Evolutionary conservation across 352 stramenopile genomes (phyloP).

Genomic region (Phytophthora macrochlamydospora): DNA sequence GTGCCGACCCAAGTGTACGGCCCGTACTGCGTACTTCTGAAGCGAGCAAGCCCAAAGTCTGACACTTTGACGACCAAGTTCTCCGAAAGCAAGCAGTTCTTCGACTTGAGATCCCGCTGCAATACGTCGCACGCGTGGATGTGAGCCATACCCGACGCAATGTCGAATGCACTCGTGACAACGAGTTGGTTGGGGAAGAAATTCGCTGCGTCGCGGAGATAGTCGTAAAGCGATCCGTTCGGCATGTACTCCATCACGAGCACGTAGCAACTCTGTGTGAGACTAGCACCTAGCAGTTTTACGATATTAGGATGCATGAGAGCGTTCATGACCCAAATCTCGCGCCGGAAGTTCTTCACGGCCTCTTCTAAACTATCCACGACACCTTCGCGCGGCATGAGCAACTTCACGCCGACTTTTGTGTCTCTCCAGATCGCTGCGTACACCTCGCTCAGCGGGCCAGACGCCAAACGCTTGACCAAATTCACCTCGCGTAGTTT

Average conservation of each 20-base stretch:
- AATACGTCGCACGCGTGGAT: slow-evolving; percentile 62
- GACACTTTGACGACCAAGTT: slow-evolving; percentile 80
- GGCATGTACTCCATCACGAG: slow-evolving; percentile 89
- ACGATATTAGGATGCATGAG: slow-evolving; percentile 79
- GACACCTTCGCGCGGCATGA: slow-evolving; percentile 74
- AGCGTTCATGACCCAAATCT: slow-evolving; percentile 83
- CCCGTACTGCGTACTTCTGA: slow-evolving; percentile 40
- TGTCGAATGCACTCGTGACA: slow-evolving; percentile 64
- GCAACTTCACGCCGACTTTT: slow-evolving; percentile 75
- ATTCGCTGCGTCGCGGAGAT: slow-evolving; percentile 73
- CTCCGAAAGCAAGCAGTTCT: slow-evolving; percentile 79
- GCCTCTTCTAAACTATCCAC: slow-evolving; percentile 74
- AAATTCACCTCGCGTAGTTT: slow-evolving; percentile 79
- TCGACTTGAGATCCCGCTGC: slow-evolving; percentile 81
- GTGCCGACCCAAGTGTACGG: slow-evolving; percentile 81
- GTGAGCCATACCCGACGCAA: slow-evolving; percentile 68
- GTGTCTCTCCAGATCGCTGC: slow-evolving; percentile 79
- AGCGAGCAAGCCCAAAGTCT: slow-evolving; percentile 77
- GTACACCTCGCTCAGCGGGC: slow-evolving; percentile 76
- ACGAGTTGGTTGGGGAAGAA: slow-evolving; percentile 73
- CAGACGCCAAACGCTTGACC: slow-evolving; percentile 75
- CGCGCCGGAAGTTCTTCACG: slow-evolving; percentile 78
- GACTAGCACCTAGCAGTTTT: slow-evolving; percentile 75
- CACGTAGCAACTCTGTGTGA: slow-evolving; percentile 80
- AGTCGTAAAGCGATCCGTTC: slow-evolving; percentile 85